Evolutionary conservation across 116 monocot genomes (phyloP).

Genomic region (Zostera marina): DNA sequence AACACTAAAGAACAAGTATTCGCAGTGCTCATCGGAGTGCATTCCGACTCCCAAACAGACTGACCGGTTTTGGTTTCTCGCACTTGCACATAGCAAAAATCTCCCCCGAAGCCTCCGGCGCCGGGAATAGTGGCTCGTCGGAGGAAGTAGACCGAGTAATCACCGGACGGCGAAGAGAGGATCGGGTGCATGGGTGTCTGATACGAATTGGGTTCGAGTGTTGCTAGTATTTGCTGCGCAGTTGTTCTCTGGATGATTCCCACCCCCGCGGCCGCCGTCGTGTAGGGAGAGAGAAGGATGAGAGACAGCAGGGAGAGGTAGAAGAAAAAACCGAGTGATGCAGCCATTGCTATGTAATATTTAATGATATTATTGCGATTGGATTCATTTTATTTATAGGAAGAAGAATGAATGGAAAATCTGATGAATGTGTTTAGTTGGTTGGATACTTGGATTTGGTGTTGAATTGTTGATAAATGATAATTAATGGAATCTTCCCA

Average conservation of each 20-base stretch:
- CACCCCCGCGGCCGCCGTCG: too few species aligned
- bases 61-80: constrained; percentile 8
- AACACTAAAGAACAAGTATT: constrained; percentile 57
- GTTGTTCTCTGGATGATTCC: constrained; percentile 29
- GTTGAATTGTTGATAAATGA: too few species aligned
- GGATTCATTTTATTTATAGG: too few species aligned
- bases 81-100: constrained; percentile 53
- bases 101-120: constrained; percentile 40
- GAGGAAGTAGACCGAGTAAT: constrained; percentile 26
- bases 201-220: neutral
- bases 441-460: too few species aligned
- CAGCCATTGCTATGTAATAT: too few species aligned
- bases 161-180: constrained; percentile 37
- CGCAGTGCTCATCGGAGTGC: constrained; percentile 42
- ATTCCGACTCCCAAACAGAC: constrained; percentile 68
- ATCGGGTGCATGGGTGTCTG: constrained; percentile 9
- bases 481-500: too few species aligned
- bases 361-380: too few species aligned
- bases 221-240: constrained; percentile 41
- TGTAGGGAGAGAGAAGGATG: too few species aligned
- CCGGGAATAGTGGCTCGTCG: constrained; percentile 16
- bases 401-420: too few species aligned
- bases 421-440: too few species aligned
- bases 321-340: too few species aligned
- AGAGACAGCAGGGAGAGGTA: too few species aligned